A percentile compares a stretch with the other conserved stretches of the same genome.
Evolutionary conservation across 208 protist genomes (phyloP).

Genomic region (Wallacemonas sp.): DNA sequence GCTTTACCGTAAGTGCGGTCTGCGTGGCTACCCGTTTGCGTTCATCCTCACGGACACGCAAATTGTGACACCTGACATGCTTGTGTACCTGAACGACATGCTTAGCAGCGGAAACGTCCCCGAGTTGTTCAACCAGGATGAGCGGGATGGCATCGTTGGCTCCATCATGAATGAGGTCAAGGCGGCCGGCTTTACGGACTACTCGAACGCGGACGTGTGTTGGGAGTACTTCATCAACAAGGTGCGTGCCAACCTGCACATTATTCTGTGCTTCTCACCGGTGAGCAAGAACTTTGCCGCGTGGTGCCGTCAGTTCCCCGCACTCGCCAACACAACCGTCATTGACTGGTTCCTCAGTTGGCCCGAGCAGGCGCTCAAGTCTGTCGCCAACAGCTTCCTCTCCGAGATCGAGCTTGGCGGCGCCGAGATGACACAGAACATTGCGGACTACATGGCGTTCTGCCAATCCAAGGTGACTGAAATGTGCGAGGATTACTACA

Average conservation of each 20-base stretch:
- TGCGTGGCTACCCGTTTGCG: slow-evolving; percentile 92
- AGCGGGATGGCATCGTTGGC: slow-evolving; percentile 87
- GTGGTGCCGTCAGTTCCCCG: slow-evolving; percentile 98
- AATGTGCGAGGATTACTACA: slow-evolving; percentile 91
- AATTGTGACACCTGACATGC: slow-evolving; percentile 96
- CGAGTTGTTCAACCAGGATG: slow-evolving; percentile 94
- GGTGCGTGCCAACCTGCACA: slow-evolving; percentile 96
- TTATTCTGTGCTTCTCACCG: slow-evolving; percentile 98
- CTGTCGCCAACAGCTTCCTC: slow-evolving; percentile 94
- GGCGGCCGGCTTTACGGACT: slow-evolving; percentile 83
- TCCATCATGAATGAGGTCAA: slow-evolving; percentile 94
- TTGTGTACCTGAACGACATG: slow-evolving; percentile 98
- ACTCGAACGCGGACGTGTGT: slow-evolving; percentile 91
- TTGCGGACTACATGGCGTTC: slow-evolving; percentile 96
- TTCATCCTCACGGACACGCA: slow-evolving; percentile 98
- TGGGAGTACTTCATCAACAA: slow-evolving; percentile 97
- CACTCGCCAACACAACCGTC: slow-evolving; percentile 96
- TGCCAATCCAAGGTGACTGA: slow-evolving; percentile 95
- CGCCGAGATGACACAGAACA: slow-evolving; percentile 76
- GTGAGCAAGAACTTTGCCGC: slow-evolving; percentile 97
- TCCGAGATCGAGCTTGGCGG: slow-evolving; percentile 91
- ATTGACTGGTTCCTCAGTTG: slow-evolving; percentile 99
- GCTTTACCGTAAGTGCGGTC: slow-evolving; percentile 95
- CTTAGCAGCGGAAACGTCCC: slow-evolving; percentile 97
- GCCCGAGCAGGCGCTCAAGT: slow-evolving; percentile 97